These are phyloP conservation scores for Flaveria robusta DNA, from an alignment of 129 eudicot genomes.

Conservation along the genomic window DNA sequence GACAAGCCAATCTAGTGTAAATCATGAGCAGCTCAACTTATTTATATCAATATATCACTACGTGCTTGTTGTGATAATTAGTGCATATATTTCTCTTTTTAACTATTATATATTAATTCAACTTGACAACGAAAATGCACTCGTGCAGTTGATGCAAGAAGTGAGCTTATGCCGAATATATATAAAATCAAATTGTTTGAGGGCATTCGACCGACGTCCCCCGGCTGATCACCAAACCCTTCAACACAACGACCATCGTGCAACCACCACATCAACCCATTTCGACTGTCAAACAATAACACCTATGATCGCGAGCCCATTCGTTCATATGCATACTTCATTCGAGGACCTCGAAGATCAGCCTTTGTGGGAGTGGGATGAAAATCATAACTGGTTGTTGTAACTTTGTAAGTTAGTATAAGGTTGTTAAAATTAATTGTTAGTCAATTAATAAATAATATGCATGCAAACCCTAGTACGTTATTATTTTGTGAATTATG, in stretches of 20 bases:
- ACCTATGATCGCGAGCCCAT: conserved; percentile 20
- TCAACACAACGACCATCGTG: conserved; percentile 15
- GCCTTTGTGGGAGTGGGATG: conserved; percentile 45
- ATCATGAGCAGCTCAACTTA: too few relatives aligned
- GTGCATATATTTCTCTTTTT: too few relatives aligned
- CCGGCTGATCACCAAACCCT: conserved; percentile 28
- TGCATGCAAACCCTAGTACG: neutral
- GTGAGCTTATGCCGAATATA: conserved; percentile 63
- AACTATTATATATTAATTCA: too few relatives aligned
- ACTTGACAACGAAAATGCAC: neutral
- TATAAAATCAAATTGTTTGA: conserved; percentile 44
- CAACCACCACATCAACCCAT: conserved; percentile 22
- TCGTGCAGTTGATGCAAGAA: conserved; percentile 51
- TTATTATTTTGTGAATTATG: neutral
- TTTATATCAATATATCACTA: too few relatives aligned
- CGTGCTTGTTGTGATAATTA: too few relatives aligned
- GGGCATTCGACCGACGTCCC: conserved; percentile 63
- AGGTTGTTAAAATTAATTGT: neutral
- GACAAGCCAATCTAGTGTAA: too few relatives aligned
- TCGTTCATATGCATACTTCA: conserved; percentile 20
- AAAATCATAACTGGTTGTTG: conserved; percentile 13
- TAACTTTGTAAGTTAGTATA: neutral
- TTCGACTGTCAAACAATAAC: neutral
- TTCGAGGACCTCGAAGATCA: conserved; percentile 27
- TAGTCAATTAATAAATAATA: neutral